These are phyloP conservation scores for Hyaloscypha variabilis DNA, from an alignment of 495 filamentous ascomycete species.

Conservation along the genomic window DNA sequence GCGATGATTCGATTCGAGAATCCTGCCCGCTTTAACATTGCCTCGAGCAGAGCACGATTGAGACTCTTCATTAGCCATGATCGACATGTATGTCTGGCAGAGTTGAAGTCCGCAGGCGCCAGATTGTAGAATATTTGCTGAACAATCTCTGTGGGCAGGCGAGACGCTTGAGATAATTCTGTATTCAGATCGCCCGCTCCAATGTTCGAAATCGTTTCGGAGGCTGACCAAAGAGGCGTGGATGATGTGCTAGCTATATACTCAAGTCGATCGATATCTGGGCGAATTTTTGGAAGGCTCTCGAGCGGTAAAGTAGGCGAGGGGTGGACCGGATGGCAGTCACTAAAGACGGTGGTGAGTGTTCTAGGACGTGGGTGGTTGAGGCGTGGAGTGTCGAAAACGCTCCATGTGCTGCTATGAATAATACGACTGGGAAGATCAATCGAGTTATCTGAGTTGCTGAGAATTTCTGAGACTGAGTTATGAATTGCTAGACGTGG, in stretches of 20 bases:
- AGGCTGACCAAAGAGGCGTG: background rate
- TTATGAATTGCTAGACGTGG: constrained; percentile 23
- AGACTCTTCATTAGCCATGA: constrained; percentile 68
- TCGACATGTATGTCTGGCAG: constrained; percentile 65
- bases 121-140: constrained; percentile 60
- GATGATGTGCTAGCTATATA: constrained; percentile 9
- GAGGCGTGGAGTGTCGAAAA: background rate
- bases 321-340: constrained; percentile 14
- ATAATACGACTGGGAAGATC: background rate
- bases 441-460: background rate
- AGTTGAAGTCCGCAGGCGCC: constrained; percentile 63
- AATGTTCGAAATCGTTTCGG: background rate
- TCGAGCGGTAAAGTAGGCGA: constrained; percentile 2
- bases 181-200: constrained; percentile 6
- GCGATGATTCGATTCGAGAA: constrained; percentile 53
- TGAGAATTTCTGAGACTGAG: constrained; percentile 25
- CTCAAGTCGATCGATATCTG: constrained; percentile 9
- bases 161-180: constrained; percentile 21
- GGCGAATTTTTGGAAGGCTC: background rate
- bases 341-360: constrained; percentile 18
- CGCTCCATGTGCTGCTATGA: background rate
- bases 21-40: constrained; percentile 60
- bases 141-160: constrained; percentile 63
- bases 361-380: background rate
- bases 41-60: constrained; percentile 50